Base-by-base conservation (phyloP, 345 rosid genomes). In the Brassica incana region DNA sequence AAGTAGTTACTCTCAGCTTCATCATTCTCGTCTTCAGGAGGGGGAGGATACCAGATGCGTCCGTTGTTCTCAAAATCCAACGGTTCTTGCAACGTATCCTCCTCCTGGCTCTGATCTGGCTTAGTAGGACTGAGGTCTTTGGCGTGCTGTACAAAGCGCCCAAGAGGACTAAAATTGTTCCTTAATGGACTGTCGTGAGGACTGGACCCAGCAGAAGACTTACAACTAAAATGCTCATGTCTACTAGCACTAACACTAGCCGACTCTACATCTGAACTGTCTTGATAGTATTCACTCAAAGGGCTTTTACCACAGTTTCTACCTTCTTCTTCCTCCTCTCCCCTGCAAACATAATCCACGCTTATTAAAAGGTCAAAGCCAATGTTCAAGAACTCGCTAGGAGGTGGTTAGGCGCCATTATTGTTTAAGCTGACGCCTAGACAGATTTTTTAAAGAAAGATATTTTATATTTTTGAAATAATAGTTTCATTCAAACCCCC, bases 31-130 rank as follows among this genome's bases (percentile, higher is more conserved):
- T 89, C 95, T 77, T 90, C 95, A 6, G 97, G 94, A 0, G 90
- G 93, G 11, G 99, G 99, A 67, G 97, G 97, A 78, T 80, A 88
- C 99, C 99, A 96, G 81, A 96, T 86, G 74, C 79, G 85, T 71
- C 91, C 94, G 76, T 86, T 88, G 74, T 87, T 93, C 84, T 90
- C 98, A 84, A 92, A 93, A 82, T 96, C 97, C 84, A 92, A 88
- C 74, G 85, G 86, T 74, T 82, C 85, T 36, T 69, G 90, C 45
- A 84, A 77, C 76, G 30, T 84, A 52, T 81, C 86, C 78, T 76
- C 81, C 58, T 81, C 78, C 73, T 82, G 29, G 29, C n/a, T 18
- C 64, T 43, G 81, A 52, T 66, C 87, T 65, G 87, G 89, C 90
- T 78, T 85, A 84, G 90, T 78, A 23, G 88, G 92, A 81, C 90